These are phyloP conservation scores for Rhodomyrtus psidioides DNA, from an alignment of 441 rosid species.

Conservation along the genomic window DNA sequence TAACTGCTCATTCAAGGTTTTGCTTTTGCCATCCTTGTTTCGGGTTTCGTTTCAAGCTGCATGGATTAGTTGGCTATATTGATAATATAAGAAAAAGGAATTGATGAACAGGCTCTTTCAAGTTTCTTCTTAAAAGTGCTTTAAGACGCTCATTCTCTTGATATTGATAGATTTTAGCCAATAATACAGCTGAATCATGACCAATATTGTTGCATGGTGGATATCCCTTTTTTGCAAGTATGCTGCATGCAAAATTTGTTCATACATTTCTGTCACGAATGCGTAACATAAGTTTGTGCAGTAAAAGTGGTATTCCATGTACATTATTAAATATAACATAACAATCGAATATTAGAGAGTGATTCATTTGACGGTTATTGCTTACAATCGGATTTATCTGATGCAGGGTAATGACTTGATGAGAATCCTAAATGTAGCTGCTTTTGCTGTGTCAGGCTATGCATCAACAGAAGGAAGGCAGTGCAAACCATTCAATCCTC, in stretches of 20 bases:
- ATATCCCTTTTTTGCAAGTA: background rate
- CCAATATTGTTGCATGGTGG: background rate
- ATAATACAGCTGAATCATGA: background rate
- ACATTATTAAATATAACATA: background rate
- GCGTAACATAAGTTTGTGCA: background rate
- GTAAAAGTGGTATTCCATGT: background rate
- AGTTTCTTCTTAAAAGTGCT: background rate
- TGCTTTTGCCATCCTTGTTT: background rate
- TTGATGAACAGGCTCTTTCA: background rate
- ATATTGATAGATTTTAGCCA: background rate
- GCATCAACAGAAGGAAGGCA: slow-evolving; percentile 98
- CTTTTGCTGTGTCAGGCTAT: slow-evolving; percentile 97
- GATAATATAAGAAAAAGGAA: background rate
- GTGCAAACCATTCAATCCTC: slow-evolving; percentile 96
- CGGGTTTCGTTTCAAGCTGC: background rate
- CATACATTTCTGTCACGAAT: background rate
- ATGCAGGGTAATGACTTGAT: slow-evolving; percentile 86
- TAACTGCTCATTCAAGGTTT: background rate
- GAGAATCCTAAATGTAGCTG: slow-evolving; percentile 89
- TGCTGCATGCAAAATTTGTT: background rate
- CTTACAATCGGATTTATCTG: slow-evolving; percentile 8
- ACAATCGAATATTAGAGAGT: background rate
- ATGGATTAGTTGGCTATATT: background rate
- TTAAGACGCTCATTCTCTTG: background rate
- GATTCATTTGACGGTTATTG: background rate